Conservation (phyloP, 306 rosid genomes). For the Betula pendula region DNA sequence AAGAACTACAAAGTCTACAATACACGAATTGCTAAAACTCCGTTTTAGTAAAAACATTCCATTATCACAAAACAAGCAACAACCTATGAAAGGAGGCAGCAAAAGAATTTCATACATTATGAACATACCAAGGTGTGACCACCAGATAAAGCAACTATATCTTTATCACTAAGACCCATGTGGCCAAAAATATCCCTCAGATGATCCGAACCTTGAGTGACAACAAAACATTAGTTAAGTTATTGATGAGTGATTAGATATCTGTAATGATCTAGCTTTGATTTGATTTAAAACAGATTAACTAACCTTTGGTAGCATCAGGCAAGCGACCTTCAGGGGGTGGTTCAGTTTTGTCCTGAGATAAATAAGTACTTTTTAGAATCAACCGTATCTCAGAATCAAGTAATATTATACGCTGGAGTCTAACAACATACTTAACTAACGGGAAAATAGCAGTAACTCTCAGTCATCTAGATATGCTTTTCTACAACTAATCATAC, state of each 20-base stretch:
- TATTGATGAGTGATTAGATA: neutral
- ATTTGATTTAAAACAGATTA: neutral
- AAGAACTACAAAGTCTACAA: conserved; percentile 6
- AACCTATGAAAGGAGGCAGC: neutral
- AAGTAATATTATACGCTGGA: neutral
- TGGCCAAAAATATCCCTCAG: conserved; percentile 61
- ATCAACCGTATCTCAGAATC: neutral
- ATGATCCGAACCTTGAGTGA: conserved; percentile 53
- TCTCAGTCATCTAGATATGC: too few relatives aligned
- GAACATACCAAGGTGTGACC: conserved; percentile 66
- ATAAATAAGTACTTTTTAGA: neutral
- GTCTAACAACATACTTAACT: too few relatives aligned
- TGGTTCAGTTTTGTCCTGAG: conserved; percentile 56
- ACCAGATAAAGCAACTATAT: conserved; percentile 66
- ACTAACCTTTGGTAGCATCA: conserved; percentile 51
- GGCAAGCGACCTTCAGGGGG: conserved; percentile 77
- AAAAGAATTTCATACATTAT: neutral
- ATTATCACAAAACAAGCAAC: neutral
- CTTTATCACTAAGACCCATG: conserved; percentile 67
- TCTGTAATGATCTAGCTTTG: neutral
- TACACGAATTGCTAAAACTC: neutral
- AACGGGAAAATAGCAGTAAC: too few relatives aligned
- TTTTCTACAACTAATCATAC: too few relatives aligned
- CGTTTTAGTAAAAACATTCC: neutral
- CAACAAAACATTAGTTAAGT: neutral